Evolutionary conservation across 768 basidiomycete genomes (phyloP), one percentile per base, ranked within the genome.

Genomic region (Hydnum rufescens): DNA sequence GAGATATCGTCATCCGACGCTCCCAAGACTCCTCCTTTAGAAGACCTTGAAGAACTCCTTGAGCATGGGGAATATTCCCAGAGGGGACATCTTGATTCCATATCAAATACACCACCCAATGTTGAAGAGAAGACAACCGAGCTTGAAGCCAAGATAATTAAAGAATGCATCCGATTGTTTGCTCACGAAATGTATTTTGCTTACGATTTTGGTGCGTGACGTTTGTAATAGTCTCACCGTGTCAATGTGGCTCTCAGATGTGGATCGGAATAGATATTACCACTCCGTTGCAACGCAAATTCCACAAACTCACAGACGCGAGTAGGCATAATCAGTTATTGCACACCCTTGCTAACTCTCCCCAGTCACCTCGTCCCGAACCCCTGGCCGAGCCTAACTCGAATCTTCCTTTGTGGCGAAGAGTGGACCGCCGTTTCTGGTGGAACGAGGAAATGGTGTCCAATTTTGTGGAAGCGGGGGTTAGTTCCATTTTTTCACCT

Each of bases 371-470:
- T 46, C 70, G 70, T 30, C 64, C 72, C 13, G 72, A 78, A 46
- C 66, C 72, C 4, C 64, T 83, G 23, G 69, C 71, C 8, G 90
- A 95, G 62, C 86, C 88, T 0, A 71, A 75, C 55, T 68, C 80
- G 0, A 77, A 76, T 0, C 71, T 92, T 13, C 92, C 95, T 0
- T 71, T 96, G 3, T 96, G 93, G 90, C 74, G 89, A 26, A 71
- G 89, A 8, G 85, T 89, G 0, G 87, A 96, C 59, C 73, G 74
- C 46, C 80, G 83, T 42, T 97, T 87, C 63, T 97, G 90, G 84
- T 97, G 90, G 88, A 99, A 97, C 60, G 85, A 89, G 59, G 78
- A 77, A 72, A 71, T 97, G 53, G 72, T 76, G 26, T 81, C 81
- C 57, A 80, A 85, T 2, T 82, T 99, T 57, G 69, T 88, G 34